A percentile compares a stretch with the other conserved stretches of the same genome.
Conservation (phyloP, 176 grass and related monocot genomes). For the Eragrostis nindensis region DNA sequence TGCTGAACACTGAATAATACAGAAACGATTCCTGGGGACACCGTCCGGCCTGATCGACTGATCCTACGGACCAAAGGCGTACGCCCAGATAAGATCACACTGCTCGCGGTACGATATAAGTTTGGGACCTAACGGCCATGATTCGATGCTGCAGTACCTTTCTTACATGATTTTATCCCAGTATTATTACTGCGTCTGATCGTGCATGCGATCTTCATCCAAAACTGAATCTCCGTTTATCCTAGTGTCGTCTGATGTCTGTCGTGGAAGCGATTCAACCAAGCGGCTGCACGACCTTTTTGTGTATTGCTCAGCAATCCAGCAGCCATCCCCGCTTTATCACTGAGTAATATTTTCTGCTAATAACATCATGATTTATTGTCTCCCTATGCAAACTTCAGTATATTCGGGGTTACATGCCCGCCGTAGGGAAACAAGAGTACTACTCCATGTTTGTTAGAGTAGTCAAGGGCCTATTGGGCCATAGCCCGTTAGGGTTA, state of each 20-base stretch:
- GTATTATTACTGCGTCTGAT: background rate
- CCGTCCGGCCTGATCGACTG: background rate
- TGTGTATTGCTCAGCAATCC: too few relatives aligned
- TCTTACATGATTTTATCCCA: background rate
- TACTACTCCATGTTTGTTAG: too few relatives aligned
- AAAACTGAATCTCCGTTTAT: background rate
- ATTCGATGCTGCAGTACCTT: background rate
- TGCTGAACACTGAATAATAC: background rate
- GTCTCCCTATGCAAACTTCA: too few relatives aligned
- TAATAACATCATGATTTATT: too few relatives aligned
- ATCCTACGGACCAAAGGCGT: background rate
- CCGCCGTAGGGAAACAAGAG: background rate
- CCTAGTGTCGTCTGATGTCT: too few relatives aligned
- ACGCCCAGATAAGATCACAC: background rate
- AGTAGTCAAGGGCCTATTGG: too few relatives aligned
- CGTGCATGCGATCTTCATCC: background rate
- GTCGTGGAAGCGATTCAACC: too few relatives aligned
- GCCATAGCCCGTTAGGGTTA: too few relatives aligned
- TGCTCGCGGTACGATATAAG: background rate
- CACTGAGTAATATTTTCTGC: too few relatives aligned
- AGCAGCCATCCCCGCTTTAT: too few relatives aligned
- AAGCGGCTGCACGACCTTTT: too few relatives aligned
- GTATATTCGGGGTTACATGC: too few relatives aligned
- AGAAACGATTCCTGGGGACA: constrained; percentile 1
- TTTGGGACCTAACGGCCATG: background rate